Evolutionary conservation across 2,329 filamentous ascomycete genomes (phyloP).

Genomic region (Diaporthe citri): DNA sequence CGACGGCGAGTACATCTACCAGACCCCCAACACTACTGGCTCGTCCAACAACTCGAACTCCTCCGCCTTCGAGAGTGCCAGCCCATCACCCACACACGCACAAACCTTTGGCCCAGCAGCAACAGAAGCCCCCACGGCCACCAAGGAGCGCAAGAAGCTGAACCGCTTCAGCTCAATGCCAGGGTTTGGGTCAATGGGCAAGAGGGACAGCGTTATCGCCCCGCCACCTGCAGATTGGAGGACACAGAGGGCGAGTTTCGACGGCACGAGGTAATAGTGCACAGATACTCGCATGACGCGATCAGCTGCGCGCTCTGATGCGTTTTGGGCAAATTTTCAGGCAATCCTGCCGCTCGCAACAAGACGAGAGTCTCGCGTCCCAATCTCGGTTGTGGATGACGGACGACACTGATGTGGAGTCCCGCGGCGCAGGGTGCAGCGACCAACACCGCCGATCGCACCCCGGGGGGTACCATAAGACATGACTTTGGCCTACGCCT

Average conservation of each 20-base stretch:
- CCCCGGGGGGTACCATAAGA: not conserved
- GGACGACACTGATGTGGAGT: not conserved
- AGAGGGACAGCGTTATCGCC: slow-evolving; percentile 48
- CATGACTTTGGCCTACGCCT: not conserved
- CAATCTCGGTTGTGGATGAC: slow-evolving; percentile 25
- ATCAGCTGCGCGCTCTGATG: not conserved
- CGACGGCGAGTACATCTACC: slow-evolving; percentile 94
- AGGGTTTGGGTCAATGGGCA: slow-evolving; percentile 60
- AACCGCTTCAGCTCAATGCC: slow-evolving; percentile 70
- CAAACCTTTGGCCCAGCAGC: slow-evolving; percentile 46
- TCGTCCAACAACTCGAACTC: slow-evolving; percentile 61
- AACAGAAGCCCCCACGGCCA: slow-evolving; percentile 43
- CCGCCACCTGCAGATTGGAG: slow-evolving; percentile 56
- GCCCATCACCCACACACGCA: slow-evolving; percentile 46
- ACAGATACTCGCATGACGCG: slow-evolving; percentile 16
- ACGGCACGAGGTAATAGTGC: slow-evolving; percentile 23
- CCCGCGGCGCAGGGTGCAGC: not conserved
- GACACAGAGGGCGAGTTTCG: slow-evolving; percentile 49
- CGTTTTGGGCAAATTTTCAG: not conserved
- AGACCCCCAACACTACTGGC: slow-evolving; percentile 70
- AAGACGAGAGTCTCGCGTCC: not conserved
- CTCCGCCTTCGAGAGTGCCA: slow-evolving; percentile 54
- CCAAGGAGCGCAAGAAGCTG: slow-evolving; percentile 60
- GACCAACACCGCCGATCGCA: slow-evolving; percentile 16
- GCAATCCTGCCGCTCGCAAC: not conserved